Evolutionary conservation across 768 basidiomycete species (phyloP), one percentile per base, ranked within the genome.

Genomic region (Termitomyces sp.): DNA sequence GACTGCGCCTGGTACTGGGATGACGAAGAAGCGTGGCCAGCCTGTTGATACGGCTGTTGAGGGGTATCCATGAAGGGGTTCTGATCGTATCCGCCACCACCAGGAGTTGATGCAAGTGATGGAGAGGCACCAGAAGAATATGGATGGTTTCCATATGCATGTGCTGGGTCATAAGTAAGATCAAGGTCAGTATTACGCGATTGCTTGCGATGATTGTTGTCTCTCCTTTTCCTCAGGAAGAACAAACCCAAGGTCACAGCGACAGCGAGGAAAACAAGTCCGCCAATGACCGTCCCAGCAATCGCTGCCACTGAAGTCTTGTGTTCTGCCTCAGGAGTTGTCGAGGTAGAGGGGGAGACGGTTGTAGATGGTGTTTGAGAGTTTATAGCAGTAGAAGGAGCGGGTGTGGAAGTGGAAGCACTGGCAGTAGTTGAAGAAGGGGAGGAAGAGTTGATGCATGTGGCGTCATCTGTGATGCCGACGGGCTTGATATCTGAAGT

Each of bases 401-500:
- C 33, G 18, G 62, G 22, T 4, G 64, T 55, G 12, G 58, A 33
- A 5, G 64, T 60, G 6, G 55, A 28, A 12, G 64, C 20, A 22
- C 39, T 52, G 59, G 54, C 55, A 15, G 62, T 26, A 10, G 77
- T 85, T 5, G 83, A 81, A 13, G 82, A 77, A 2, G 85, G 84
- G 0, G 85, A 87, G 37, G 60, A 65, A 28, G 65, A 63, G 62
- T 77, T 77, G 24, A 90, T 68, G 63, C 88, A 90, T 20, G 75
- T 74, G 24, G 58, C 65, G 53, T 82, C 75, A 58, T 75, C 75
- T 2, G 83, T 80, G 31, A 66, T 66, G 9, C 75, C 73, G 18
- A 89, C 83, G 5, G 61, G 67, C 59, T 67, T 62, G n/a, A 82
- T 58, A 60, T 83, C 77, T n/a, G 85, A 83, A 56, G 77, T 76